Evolutionary conservation across 495 filamentous ascomycete genomes (phyloP).

Genomic region (Amniculicola lignicola): DNA sequence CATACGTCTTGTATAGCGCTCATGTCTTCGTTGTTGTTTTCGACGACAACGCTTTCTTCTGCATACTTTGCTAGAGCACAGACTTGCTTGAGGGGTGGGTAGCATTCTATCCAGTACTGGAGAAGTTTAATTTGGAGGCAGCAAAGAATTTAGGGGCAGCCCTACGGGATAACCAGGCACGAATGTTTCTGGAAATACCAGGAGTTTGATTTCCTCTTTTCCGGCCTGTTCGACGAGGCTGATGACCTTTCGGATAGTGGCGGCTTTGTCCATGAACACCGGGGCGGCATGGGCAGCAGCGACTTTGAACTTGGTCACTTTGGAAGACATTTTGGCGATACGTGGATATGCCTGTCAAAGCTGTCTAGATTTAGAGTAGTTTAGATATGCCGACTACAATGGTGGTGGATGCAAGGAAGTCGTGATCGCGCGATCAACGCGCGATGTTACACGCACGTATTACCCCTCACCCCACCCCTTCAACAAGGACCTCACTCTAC

Average conservation of each 20-base stretch:
- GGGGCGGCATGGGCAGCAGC: conserved; percentile 25
- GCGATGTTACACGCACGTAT: too few relatives aligned
- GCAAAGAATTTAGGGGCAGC: background rate
- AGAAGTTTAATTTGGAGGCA: background rate
- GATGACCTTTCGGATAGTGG: conserved; percentile 17
- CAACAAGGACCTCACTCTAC: too few relatives aligned
- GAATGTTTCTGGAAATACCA: conserved; percentile 29
- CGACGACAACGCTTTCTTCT: conserved; percentile 41
- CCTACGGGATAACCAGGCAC: conserved; percentile 33
- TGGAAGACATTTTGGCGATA: conserved; percentile 9
- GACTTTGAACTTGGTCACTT: conserved; percentile 20
- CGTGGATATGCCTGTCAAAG: too few relatives aligned
- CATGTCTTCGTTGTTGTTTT: conserved; percentile 34
- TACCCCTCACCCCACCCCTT: too few relatives aligned
- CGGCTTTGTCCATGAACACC: conserved; percentile 29
- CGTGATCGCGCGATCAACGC: too few relatives aligned
- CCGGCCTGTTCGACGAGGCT: conserved; percentile 24
- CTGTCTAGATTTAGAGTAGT: background rate
- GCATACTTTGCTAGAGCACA: conserved; percentile 35
- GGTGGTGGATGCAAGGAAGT: too few relatives aligned
- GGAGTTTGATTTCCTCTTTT: conserved; percentile 23
- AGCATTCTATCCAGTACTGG: conserved; percentile 31
- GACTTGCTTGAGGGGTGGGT: conserved; percentile 27
- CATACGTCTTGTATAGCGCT: conserved; percentile 41
- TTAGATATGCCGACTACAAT: too few relatives aligned